Percentiles rank a stretch among this genome's conserved stretches.
phyloP scores from a whole-genome alignment of 2,329 filamentous ascomycete species.

The Neoscytalidium dimidiatum region DNA sequence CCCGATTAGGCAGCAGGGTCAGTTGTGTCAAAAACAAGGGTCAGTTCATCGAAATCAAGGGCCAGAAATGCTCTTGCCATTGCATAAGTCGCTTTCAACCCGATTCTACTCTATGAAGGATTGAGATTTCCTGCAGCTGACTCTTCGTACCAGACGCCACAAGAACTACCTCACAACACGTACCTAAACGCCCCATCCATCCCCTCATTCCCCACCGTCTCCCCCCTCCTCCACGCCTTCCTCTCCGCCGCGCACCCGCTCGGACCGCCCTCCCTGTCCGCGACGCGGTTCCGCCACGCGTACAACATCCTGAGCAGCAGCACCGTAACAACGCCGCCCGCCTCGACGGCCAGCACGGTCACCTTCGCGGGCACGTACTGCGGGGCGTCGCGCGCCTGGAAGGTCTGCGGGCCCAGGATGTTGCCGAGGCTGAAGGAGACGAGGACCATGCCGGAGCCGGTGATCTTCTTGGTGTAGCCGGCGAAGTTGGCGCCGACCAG shows the following conservation, averaged over 20 bases:
- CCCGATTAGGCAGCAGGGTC: too few species aligned
- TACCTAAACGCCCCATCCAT: neutral
- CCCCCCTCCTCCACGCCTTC: neutral
- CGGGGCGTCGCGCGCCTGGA: constrained; percentile 30
- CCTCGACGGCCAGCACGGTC: constrained; percentile 33
- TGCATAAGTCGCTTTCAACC: too few species aligned
- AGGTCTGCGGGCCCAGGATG: constrained; percentile 42
- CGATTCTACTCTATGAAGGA: too few species aligned
- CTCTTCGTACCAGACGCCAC: too few species aligned
- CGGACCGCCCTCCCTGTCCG: neutral
- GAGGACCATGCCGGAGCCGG: constrained; percentile 35
- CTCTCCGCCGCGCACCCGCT: neutral
- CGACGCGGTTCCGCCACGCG: neutral
- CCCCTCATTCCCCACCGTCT: neutral
- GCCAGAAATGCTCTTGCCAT: too few species aligned
- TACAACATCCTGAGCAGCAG: neutral
- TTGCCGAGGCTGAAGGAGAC: constrained; percentile 45
- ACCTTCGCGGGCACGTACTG: constrained; percentile 44
- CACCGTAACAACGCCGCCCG: neutral
- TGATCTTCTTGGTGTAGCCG: constrained; percentile 41
- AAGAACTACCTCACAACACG: neutral
- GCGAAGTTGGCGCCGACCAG: constrained; percentile 25
- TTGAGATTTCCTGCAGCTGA: too few species aligned
- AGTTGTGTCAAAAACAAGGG: too few species aligned
- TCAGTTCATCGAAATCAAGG: too few species aligned